These are phyloP conservation scores for Podaxis sp. DNA, from an alignment of 768 basidiomycete species.

Conservation along the genomic window DNA sequence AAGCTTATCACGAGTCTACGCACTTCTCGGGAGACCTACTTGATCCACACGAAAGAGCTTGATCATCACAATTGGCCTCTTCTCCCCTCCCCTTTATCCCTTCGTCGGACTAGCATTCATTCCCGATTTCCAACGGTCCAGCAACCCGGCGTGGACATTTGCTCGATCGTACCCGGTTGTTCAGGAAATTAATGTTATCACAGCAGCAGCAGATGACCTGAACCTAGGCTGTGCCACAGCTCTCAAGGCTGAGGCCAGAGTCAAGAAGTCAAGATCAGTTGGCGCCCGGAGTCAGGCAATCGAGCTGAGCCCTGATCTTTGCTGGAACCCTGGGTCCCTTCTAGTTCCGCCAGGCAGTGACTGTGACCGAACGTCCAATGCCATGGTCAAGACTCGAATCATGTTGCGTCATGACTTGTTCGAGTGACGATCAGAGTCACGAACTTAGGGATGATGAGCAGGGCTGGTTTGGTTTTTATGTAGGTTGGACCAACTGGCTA, in stretches of 20 bases:
- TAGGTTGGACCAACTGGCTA: background rate
- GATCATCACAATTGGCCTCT: background rate
- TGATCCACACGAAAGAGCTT: background rate
- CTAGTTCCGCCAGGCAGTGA: background rate
- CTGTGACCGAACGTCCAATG: background rate
- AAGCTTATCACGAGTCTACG: background rate
- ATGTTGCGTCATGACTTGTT: constrained; percentile 1
- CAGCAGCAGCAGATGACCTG: background rate
- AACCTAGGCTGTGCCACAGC: background rate
- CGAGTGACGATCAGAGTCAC: constrained; percentile 3
- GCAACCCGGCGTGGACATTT: background rate
- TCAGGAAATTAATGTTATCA: background rate
- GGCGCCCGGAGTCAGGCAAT: background rate
- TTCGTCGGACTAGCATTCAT: background rate
- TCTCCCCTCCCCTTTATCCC: background rate
- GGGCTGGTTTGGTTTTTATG: constrained; percentile 1
- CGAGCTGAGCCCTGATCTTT: background rate
- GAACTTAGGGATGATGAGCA: constrained; percentile 2
- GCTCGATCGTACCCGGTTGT: background rate
- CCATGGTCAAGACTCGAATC: background rate
- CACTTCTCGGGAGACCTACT: background rate
- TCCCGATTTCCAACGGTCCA: background rate
- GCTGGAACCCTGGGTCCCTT: background rate
- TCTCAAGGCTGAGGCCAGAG: background rate
- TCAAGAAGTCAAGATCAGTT: background rate